phyloP scores from a whole-genome alignment of 2,329 filamentous ascomycete species.

The Alternaria brassicicola region DNA sequence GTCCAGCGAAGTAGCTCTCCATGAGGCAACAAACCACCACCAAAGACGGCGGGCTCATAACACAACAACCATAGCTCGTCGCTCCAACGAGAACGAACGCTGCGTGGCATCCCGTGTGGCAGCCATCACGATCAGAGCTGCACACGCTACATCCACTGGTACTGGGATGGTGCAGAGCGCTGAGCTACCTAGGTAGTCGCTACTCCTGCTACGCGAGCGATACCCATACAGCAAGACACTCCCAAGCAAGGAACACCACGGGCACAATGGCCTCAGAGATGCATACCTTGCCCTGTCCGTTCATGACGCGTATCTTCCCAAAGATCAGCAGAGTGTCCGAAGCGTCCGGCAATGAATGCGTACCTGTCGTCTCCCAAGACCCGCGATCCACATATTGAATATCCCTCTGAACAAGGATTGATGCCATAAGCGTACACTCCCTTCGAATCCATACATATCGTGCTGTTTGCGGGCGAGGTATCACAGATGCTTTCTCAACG shows the following conservation, averaged over 20 bases:
- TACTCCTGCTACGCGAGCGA: background rate
- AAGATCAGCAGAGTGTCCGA: background rate
- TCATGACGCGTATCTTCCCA: background rate
- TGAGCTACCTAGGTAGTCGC: too few relatives aligned
- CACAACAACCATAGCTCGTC: background rate
- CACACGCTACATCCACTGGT: background rate
- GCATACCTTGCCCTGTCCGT: background rate
- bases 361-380: background rate
- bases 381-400: background rate
- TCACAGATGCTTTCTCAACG: accelerated
- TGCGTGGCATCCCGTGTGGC: too few relatives aligned
- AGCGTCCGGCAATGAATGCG: background rate
- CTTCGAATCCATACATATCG: background rate
- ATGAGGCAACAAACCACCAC: background rate
- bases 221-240: too few relatives aligned
- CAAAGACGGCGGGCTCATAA: too few relatives aligned
- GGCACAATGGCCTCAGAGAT: background rate
- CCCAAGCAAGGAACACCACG: background rate
- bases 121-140: too few relatives aligned
- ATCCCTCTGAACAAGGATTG: background rate
- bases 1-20: background rate
- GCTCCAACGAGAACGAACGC: too few relatives aligned
- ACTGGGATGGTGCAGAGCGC: background rate
- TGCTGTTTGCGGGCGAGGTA: accelerated
- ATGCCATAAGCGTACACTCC: background rate